Conservation (phyloP, 2,329 filamentous ascomycete species). For the Trichoderma polysporum region DNA sequence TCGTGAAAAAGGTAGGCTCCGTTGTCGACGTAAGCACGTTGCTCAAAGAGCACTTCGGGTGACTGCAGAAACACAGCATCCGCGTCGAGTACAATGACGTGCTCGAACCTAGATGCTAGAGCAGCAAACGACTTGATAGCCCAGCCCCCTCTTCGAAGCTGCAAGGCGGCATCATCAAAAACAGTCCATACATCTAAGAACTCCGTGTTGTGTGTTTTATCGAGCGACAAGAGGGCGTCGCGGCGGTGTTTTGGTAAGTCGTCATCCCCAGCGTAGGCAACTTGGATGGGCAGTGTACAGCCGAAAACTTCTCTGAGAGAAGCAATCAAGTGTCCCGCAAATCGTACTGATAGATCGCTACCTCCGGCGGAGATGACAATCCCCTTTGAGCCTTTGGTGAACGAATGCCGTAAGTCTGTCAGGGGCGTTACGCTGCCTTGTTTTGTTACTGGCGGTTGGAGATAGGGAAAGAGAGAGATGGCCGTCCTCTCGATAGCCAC, state of each 20-base stretch:
- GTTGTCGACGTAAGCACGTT: conserved; percentile 33
- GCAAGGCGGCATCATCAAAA: conserved; percentile 35
- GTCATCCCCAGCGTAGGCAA: conserved; percentile 39
- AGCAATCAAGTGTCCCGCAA: conserved; percentile 38
- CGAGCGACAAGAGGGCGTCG: conserved; percentile 25
- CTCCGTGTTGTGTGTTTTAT: conserved; percentile 27
- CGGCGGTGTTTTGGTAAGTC: conserved; percentile 32
- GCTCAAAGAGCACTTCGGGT: conserved; percentile 35
- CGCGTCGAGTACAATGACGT: conserved; percentile 42
- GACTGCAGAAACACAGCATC: conserved; percentile 41
- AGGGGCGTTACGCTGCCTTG: conserved; percentile 24
- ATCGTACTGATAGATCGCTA: conserved; percentile 30
- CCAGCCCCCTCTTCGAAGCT: conserved; percentile 36
- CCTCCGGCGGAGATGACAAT: conserved; percentile 39
- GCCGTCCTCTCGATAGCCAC: conserved; percentile 22
- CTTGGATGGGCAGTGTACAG: conserved; percentile 36
- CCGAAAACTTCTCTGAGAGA: conserved; percentile 33
- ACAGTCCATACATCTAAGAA: conserved; percentile 37
- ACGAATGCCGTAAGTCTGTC: conserved; percentile 23
- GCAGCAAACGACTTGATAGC: conserved; percentile 44
- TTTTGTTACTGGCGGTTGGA: conserved; percentile 18
- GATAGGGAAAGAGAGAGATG: conserved; percentile 30
- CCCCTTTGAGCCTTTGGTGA: conserved; percentile 28
- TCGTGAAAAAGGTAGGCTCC: conserved; percentile 44
- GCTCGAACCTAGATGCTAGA: conserved; percentile 37